Base-by-base conservation (phyloP, 2,329 filamentous ascomycete species). In the Lachnellula willkommii region DNA sequence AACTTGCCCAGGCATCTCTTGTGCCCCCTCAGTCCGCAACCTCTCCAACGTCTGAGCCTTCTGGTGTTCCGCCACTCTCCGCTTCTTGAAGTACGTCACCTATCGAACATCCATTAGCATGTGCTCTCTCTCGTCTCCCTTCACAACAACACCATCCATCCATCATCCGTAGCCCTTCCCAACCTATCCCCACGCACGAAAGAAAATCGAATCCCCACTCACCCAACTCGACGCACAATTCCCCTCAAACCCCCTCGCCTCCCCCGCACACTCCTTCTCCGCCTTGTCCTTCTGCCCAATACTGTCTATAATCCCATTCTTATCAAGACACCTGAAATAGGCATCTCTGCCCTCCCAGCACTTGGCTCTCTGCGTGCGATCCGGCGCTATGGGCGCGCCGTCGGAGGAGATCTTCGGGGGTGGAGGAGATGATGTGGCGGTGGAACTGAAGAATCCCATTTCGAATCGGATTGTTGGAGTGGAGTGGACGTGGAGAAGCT, bases 51-150 rank as follows among this genome's bases (percentile, higher is more conserved):
- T 88, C 73, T 85, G 79, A 68, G 89, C 87, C 73, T 93, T 90
- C 66, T 95, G 89, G 68, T 89, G 81, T 65, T 99, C 94, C 74
- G 95, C 93, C 37, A 97, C 90, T 67, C 94, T 81, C 75, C 91
- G 88, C 74, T 96, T 92, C 78, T 97, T 96, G 75, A 99, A 99
- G 74, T 99, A 97, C 74, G 91, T 90, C 59, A 96, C 89, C 90
- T 94, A 65, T 53, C 24, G 46, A 24, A 47, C 20, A 47, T 54
- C 15, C 43, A 53, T 63, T 59, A 64, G 60, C 58, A 55, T 11
- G 17, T 40, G 45, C 47, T 5, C 46, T 53, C 20, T 32, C 20
- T 22, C 22, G 14, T 17, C 22, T 26, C n/a, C 22, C 35, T 53
- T 52, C 35, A 28, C 14, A 14, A 24, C 36, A 49, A 39, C 47